A percentile compares a stretch with the other conserved stretches of the same genome.
These are phyloP conservation scores for Kluyveromyces wickerhamii DNA, from an alignment of 805 yeast genomes.

Conservation along the genomic window DNA sequence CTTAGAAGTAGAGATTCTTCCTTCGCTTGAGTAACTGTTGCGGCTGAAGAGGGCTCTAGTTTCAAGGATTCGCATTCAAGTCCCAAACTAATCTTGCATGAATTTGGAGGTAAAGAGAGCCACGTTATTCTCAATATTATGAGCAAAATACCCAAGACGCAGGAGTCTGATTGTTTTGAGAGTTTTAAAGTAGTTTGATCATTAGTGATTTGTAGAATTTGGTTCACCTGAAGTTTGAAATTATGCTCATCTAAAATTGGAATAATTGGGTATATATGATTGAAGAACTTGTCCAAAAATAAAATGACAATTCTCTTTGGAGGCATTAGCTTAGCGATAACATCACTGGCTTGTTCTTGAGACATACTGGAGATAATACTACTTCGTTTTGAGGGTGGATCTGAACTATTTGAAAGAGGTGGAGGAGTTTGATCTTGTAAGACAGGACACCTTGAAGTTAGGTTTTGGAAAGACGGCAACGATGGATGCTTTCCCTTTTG, in stretches of 20 bases:
- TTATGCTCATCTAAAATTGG: slow-evolving; percentile 57
- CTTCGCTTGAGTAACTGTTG: slow-evolving; percentile 20
- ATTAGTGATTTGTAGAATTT: slow-evolving; percentile 21
- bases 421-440: slow-evolving; percentile 15
- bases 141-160: slow-evolving; percentile 41
- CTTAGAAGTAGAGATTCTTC: slow-evolving; percentile 24
- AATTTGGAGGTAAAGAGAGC: slow-evolving; percentile 43
- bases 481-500: slow-evolving; percentile 3
- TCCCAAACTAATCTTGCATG: slow-evolving; percentile 28
- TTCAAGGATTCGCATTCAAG: slow-evolving; percentile 12
- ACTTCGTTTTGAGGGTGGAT: background rate
- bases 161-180: slow-evolving; percentile 32
- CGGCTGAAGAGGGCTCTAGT: slow-evolving; percentile 15
- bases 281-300: slow-evolving; percentile 51
- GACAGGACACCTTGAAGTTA: slow-evolving; percentile 25
- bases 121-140: slow-evolving; percentile 48
- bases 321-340: slow-evolving; percentile 38
- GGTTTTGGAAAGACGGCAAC: slow-evolving; percentile 21
- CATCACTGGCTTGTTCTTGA: slow-evolving; percentile 15
- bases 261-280: slow-evolving; percentile 50
- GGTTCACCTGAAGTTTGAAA: slow-evolving; percentile 26
- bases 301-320: slow-evolving; percentile 46
- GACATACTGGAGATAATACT: background rate
- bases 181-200: slow-evolving; percentile 20
- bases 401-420: slow-evolving; percentile 4